Evolutionary conservation across 441 rosid species (phyloP), one percentile per base, ranked within the genome.

Genomic region (Corymbia citriodora): DNA sequence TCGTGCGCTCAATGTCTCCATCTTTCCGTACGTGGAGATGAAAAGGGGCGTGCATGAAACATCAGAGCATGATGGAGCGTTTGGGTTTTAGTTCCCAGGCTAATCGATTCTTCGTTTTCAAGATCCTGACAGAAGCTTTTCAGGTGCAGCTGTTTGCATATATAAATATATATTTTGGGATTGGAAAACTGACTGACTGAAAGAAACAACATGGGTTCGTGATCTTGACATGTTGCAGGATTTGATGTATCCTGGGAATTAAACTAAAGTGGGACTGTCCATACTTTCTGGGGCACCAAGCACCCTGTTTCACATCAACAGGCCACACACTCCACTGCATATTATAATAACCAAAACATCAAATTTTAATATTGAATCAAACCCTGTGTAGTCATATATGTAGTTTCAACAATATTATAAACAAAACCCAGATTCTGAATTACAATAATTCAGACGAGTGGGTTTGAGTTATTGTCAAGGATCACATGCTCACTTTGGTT

Each of bases 281-380:
- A 81, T 90, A 90, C 96, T 94, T 95, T 94, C 90, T 90, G 93
- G 92, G 91, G 95, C 96, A 94, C 90, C 88, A 90, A 83, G 53
- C 82, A 89, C 61, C 88, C 87, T 72, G 90, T 79, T 68, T 88
- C 88, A 65, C 45, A 31, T 70, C 72, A 68, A 68, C 52, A 79
- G 85, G 85, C 85, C 85, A 79, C 52, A 79, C 52, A 52, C 68
- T 87, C 72, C 50, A 89, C 63, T 57, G 91, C 92, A 89, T 90
- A 87, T 89, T 50, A 89, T n/a, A 72, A 87, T 87, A 70, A 57
- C 52, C 65, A 59, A 79, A 63, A 12, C 52, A 7, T 13, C n/a
- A 13, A 79, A 11, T 79, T 79, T 21, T 79, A 23, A 45, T 12
- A 49, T 50, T 48, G 50, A 48, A 88, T n/a, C 48, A 23, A 6